Conservation (phyloP, 2,329 filamentous ascomycete genomes). For the Xylariaceae sp. region DNA sequence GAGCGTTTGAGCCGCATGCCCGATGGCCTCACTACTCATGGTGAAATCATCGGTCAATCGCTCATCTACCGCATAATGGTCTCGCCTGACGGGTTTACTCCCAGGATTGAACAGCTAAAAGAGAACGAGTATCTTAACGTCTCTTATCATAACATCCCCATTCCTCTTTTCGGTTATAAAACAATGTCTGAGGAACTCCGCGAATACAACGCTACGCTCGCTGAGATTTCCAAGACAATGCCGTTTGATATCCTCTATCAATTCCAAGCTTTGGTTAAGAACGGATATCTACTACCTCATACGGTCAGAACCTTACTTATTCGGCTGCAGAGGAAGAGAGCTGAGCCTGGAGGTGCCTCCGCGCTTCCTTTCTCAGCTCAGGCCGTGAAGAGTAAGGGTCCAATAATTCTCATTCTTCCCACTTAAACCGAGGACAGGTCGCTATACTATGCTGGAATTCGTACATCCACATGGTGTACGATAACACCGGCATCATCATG, state of each 20-base stretch:
- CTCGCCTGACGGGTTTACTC: constrained; percentile 25
- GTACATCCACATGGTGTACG: neutral
- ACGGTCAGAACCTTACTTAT: constrained; percentile 45
- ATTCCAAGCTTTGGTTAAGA: constrained; percentile 57
- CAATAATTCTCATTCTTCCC: neutral
- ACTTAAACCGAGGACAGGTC: neutral
- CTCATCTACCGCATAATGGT: constrained; percentile 41
- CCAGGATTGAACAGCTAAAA: constrained; percentile 29
- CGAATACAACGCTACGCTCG: constrained; percentile 33
- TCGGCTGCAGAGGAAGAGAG: constrained; percentile 31
- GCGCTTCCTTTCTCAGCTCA: constrained; percentile 43
- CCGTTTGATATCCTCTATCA: constrained; percentile 57
- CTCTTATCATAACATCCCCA: constrained; percentile 24
- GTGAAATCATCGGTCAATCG: constrained; percentile 36
- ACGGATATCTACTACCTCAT: constrained; percentile 55
- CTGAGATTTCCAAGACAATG: constrained; percentile 31
- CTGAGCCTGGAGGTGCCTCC: constrained; percentile 21
- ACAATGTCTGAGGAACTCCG: constrained; percentile 26
- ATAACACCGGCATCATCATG: neutral
- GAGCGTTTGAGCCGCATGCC: constrained; percentile 31
- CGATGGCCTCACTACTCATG: constrained; percentile 27
- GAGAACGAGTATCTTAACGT: constrained; percentile 27
- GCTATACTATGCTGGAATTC: neutral
- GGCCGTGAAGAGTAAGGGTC: constrained; percentile 33
- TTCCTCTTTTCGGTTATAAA: constrained; percentile 6